Evolutionary conservation across 164 flowering plant species (phyloP), one percentile per base, ranked within the genome.

Genomic region (Liriodendron chinense): DNA sequence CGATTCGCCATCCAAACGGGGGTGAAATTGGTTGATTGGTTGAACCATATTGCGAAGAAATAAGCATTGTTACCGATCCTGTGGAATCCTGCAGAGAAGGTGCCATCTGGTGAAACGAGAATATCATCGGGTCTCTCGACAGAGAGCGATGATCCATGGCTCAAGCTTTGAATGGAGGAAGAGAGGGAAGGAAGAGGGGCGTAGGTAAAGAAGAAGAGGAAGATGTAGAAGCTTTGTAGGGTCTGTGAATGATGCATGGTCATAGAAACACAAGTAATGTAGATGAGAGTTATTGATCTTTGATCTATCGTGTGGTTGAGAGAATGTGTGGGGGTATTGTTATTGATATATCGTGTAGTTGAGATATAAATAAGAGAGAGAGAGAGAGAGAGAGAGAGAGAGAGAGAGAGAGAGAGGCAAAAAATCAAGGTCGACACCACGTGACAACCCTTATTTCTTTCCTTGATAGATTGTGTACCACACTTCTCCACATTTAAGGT

Each of bases 21-120:
- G 0, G 63, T 59, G n/a, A 59, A 59, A 1, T 68, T 18, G 6
- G 20, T 47, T 2, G 75, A 56, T 5, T 75, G 25, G 5, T 75
- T 71, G 78, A 79, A 76, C 82, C 78, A 79, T 50, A 79, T 72
- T 21, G 82, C 49, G n/a, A 72, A 79, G 61, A 76, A 72, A 9
- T 25, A 76, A 21, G 79, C 79, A 4, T 80, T 72, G 16, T 1
- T 26, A 22, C 82, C 82, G 14, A 80, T 76, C 24, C 9, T 0
- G 34, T 76, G 43, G 48, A 80, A 80, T 34, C 82, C 80, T 47
- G 56, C 71, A 3, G 72, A 22, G 72, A 72, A 80, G 34, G 75
- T 23, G 7, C 50, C 56, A 16, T 80, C 74, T 7, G 76, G 72
- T 21, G 82, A 80, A 16, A 53, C 24, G 26, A 77, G 72, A 50